A percentile compares a stretch with the other conserved stretches of the same genome.
Evolutionary conservation across 306 rosid species (phyloP).

Genomic region (Prinsepia uniflora): DNA sequence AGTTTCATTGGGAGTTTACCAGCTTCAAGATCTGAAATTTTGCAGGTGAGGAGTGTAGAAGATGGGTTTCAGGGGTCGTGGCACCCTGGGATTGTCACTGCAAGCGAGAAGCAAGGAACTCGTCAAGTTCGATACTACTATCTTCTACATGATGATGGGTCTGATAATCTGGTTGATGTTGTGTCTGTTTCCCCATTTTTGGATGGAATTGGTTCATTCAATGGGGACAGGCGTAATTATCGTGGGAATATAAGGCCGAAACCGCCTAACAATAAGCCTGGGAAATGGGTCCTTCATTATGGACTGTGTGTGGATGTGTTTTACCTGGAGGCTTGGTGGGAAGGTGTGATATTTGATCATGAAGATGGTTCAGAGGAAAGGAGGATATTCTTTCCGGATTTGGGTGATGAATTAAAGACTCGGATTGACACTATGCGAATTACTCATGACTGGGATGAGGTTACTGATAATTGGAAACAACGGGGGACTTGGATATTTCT

Average conservation of each 20-base stretch:
- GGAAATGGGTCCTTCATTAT: conserved; percentile 32
- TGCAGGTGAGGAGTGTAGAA: conserved; percentile 75
- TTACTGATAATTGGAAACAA: conserved; percentile 45
- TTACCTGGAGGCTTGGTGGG: conserved; percentile 88
- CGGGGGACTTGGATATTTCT: conserved; percentile 76
- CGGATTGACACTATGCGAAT: conserved; percentile 42
- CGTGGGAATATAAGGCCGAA: conserved; percentile 62
- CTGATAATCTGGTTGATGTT: conserved; percentile 31
- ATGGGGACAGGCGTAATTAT: conserved; percentile 1
- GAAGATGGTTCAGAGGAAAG: conserved; percentile 51
- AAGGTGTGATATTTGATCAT: conserved; percentile 79
- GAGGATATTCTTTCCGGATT: conserved; percentile 67
- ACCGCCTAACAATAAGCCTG: conserved; percentile 41
- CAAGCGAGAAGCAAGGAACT: conserved; percentile 30
- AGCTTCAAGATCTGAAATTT: conserved; percentile 11
- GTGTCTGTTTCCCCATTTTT: conserved; percentile 45
- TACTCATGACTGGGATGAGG: conserved; percentile 75
- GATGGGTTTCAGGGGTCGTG: conserved; percentile 84
- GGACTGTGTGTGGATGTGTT: conserved; percentile 78
- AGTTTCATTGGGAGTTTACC: not conserved
- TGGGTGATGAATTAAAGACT: conserved; percentile 64
- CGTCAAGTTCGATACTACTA: conserved; percentile 55
- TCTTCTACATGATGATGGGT: conserved; percentile 38
- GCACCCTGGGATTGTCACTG: conserved; percentile 58
- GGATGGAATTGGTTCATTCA: conserved; percentile 35